Conservation (phyloP, 2,329 filamentous ascomycete genomes). For the Eurotiales sp. region DNA sequence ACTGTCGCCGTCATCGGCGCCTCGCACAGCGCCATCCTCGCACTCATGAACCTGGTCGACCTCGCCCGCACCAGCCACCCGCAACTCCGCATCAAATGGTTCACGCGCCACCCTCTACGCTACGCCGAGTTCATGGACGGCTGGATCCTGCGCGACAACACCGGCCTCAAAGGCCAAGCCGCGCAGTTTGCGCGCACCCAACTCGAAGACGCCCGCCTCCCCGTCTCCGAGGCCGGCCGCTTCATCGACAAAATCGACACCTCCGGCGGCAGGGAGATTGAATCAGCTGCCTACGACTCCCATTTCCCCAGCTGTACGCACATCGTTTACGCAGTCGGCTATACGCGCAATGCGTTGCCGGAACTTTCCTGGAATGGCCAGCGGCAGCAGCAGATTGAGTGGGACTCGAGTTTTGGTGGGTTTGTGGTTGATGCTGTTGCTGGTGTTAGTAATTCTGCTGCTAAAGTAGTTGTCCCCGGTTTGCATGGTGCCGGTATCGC, state of each 20-base stretch:
- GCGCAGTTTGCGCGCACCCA: slow-evolving; percentile 58
- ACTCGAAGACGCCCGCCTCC: slow-evolving; percentile 52
- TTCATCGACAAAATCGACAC: slow-evolving; percentile 49
- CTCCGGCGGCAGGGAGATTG: slow-evolving; percentile 35
- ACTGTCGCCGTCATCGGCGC: slow-evolving; percentile 59
- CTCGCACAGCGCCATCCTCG: slow-evolving; percentile 61
- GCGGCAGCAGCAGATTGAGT: slow-evolving; percentile 27
- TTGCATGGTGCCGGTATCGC: slow-evolving; percentile 62
- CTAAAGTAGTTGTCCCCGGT: too few species aligned
- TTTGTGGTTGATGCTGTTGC: slow-evolving; percentile 52
- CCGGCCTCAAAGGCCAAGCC: slow-evolving; percentile 60
- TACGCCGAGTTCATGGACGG: slow-evolving; percentile 60
- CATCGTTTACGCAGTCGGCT: slow-evolving; percentile 60
- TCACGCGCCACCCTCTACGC: slow-evolving; percentile 56
- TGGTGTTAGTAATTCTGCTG: slow-evolving; percentile 31
- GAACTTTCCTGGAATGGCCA: slow-evolving; percentile 36
- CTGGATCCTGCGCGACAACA: slow-evolving; percentile 64
- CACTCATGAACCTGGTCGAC: slow-evolving; percentile 58
- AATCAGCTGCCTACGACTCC: slow-evolving; percentile 45
- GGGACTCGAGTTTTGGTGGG: slow-evolving; percentile 28
- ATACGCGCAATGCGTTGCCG: slow-evolving; percentile 50
- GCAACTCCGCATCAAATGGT: slow-evolving; percentile 57
- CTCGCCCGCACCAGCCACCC: slow-evolving; percentile 52
- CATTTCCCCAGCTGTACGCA: slow-evolving; percentile 50
- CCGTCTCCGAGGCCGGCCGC: slow-evolving; percentile 43